Evolutionary conservation across 75 land plant genomes (phyloP), one percentile per base, ranked within the genome.

Genomic region (Pinus taeda): DNA sequence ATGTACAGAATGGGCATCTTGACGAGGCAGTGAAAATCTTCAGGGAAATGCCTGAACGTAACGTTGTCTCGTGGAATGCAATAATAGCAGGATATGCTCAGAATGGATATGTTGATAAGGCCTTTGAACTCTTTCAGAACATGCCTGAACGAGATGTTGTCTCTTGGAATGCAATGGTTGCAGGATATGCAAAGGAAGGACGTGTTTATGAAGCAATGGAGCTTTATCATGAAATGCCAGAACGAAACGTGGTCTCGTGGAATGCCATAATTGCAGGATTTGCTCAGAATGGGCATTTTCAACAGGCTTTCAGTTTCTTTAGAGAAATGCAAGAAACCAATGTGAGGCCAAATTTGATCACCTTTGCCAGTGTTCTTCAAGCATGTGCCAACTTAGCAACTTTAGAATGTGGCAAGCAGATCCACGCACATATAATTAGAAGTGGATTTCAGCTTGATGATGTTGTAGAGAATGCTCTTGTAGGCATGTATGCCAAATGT

Each of bases 401-500:
- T 30, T 64, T 82, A 18, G 62, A 77, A 57, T 59, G 60, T 22
- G 89, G 89, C 24, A 64, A 24, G 71, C 60, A 81, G 69, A 62
- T 87, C 13, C 89, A 87, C 71, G 33, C 79, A 9, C 13, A 65
- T 12, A 69, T 79, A 29, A 77, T 62, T 21, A 77, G 70, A 67
- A 66, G 64, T 56, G 79, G 87, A 42, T 71, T 78, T 55, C 84
- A 80, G 59, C 30, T 26, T 15, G 76, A 77, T 56, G 64, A 53
- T 56, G 64, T 79, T 74, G 76, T 87, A 7, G 72, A 64, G 30
- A 73, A 53, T 61, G 42, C 84, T 37, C 73, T 85, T 57, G 55
- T 87, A 18, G 81, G 80, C 33, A 84, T 87, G 87, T 87, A 87
- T 77, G 83, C 84, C 37, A 85, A 82, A 79, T 84, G 89, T 84